A percentile compares a stretch with the other conserved stretches of the same genome.
These are phyloP conservation scores for Yamadazyma epiphylla DNA, from an alignment of 1,139 yeast genomes.

Conservation along the genomic window DNA sequence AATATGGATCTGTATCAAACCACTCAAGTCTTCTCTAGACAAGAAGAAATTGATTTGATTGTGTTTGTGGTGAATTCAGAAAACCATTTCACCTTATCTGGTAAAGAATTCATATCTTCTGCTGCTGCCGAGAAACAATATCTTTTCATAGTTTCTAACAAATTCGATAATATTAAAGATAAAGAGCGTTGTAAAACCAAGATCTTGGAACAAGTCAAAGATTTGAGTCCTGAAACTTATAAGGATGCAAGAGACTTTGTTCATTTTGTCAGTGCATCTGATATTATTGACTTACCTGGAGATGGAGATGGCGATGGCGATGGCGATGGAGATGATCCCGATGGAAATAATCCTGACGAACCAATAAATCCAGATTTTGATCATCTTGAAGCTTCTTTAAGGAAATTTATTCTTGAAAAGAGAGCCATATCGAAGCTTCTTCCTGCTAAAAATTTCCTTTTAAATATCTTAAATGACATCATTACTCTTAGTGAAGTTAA, in stretches of 20 bases:
- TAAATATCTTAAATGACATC: conserved; percentile 67
- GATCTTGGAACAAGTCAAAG: conserved; percentile 84
- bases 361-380: conserved; percentile 67
- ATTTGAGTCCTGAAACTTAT: conserved; percentile 84
- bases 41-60: conserved; percentile 94
- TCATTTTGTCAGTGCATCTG: conserved; percentile 81
- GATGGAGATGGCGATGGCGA: conserved; percentile 21
- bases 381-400: conserved; percentile 74
- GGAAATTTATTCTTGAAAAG: conserved; percentile 85
- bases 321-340: conserved; percentile 13
- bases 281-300: conserved; percentile 30
- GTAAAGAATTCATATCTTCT: conserved; percentile 86
- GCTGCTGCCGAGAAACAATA: conserved; percentile 91
- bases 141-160: conserved; percentile 90
- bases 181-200: conserved; percentile 72
- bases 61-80: conserved; percentile 96
- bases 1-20: conserved; percentile 93
- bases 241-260: conserved; percentile 86
- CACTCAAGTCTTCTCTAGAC: conserved; percentile 91
- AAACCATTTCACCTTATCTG: conserved; percentile 90
- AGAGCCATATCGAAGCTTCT: conserved; percentile 83
- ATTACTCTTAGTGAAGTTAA: conserved; percentile 58
- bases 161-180: conserved; percentile 80
- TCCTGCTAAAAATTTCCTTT: conserved; percentile 85
- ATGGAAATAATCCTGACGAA: conserved; percentile 18